A percentile compares a stretch with the other conserved stretches of the same genome.
These are phyloP conservation scores for Fusarium virguliforme DNA, from an alignment of 2,329 filamentous ascomycete species.

Conservation along the genomic window DNA sequence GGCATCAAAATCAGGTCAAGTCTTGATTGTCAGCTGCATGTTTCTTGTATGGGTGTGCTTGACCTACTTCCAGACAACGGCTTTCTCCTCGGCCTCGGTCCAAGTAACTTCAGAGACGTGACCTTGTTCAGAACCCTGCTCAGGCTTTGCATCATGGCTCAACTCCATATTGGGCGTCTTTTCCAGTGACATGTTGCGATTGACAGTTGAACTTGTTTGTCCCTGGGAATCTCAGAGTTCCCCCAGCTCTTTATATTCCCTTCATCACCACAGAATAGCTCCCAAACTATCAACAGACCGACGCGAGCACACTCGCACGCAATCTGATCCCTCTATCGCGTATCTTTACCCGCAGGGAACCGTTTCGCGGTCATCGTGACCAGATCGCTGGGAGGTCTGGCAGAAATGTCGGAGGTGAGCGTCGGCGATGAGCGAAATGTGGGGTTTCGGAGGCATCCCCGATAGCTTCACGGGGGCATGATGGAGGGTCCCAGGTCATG, in stretches of 20 bases:
- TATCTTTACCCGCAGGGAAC: background rate
- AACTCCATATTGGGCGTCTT: background rate
- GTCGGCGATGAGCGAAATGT: constrained; percentile 46
- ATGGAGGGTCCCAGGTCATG: background rate
- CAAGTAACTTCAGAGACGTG: constrained; percentile 12
- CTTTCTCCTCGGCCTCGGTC: constrained; percentile 31
- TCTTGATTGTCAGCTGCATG: constrained; percentile 9
- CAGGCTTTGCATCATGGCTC: background rate
- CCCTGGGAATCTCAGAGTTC: background rate
- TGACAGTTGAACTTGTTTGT: background rate
- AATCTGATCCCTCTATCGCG: constrained; percentile 21
- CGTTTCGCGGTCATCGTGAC: constrained; percentile 3
- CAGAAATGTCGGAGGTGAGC: constrained; percentile 37
- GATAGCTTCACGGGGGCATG: background rate
- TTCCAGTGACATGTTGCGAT: background rate
- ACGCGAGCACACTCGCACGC: constrained; percentile 5
- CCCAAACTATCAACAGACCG: background rate
- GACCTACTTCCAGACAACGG: constrained; percentile 44
- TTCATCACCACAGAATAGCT: background rate
- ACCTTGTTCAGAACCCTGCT: background rate
- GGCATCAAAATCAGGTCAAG: constrained; percentile 61
- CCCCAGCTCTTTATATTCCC: constrained; percentile 6
- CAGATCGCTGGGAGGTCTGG: background rate
- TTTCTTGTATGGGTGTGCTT: background rate
- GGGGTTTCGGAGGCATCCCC: constrained; percentile 21